phyloP scores from a whole-genome alignment of 108 stramenopile species.

The Fragilariopsis cylindrus region DNA sequence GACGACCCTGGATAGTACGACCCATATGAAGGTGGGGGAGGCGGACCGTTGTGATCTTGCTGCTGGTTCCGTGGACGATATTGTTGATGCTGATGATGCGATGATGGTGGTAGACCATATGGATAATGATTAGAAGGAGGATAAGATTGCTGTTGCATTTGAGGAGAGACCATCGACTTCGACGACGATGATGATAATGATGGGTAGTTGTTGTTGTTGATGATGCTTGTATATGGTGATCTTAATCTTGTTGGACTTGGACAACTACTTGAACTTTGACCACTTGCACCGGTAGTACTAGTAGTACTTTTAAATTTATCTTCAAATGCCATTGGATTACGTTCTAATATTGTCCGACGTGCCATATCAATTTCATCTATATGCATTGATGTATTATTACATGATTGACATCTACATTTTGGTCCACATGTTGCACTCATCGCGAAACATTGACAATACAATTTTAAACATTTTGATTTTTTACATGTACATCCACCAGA shows the following conservation, averaged over 20 bases:
- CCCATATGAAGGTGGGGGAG: too few species aligned
- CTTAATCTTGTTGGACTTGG: neutral
- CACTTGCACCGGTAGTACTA: neutral
- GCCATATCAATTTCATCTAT: constrained; percentile 53
- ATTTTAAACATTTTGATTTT: constrained; percentile 72
- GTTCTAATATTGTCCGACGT: constrained; percentile 52
- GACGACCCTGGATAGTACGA: too few species aligned
- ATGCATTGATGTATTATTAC: constrained; percentile 65
- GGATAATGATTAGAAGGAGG: neutral
- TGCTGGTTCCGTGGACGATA: neutral
- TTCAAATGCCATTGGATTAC: constrained; percentile 79
- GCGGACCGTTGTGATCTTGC: neutral
- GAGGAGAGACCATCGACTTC: too few species aligned
- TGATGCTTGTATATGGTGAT: neutral
- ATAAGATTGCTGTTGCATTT: neutral
- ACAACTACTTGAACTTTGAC: neutral
- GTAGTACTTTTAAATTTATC: constrained; percentile 51
- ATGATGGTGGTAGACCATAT: neutral
- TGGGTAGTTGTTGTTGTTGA: neutral
- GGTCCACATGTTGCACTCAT: constrained; percentile 59
- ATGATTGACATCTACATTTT: constrained; percentile 70
- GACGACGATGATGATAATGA: neutral
- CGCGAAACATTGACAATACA: constrained; percentile 90
- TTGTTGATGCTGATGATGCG: neutral
- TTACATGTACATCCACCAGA: constrained; percentile 69